Evolutionary conservation across 768 basidiomycete species (phyloP).

Genomic region (button mushroom (Agaricus bisporus)): DNA sequence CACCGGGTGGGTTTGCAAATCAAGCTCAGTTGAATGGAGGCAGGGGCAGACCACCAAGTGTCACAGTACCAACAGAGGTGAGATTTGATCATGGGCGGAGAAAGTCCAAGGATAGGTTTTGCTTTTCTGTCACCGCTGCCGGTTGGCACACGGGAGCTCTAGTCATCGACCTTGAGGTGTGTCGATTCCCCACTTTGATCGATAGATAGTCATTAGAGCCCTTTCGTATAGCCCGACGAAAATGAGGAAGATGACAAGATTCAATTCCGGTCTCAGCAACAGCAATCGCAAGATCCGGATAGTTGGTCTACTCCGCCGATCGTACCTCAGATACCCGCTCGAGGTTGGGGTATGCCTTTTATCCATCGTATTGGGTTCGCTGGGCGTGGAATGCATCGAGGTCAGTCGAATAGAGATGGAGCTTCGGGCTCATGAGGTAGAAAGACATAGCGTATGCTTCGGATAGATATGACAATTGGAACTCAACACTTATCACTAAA

Average conservation of each 20-base stretch:
- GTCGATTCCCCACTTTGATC: conserved; percentile 12
- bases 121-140: conserved; percentile 72
- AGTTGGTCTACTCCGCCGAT: conserved; percentile 20
- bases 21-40: conserved; percentile 26
- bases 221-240: conserved; percentile 22
- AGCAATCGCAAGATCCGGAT: not conserved
- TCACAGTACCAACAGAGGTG: conserved; percentile 62
- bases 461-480: not conserved
- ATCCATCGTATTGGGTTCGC: conserved; percentile 48
- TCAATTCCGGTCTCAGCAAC: conserved; percentile 7
- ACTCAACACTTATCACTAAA: not conserved
- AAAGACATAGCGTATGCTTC: not conserved
- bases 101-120: conserved; percentile 54
- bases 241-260: conserved; percentile 32
- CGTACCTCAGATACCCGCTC: conserved; percentile 14
- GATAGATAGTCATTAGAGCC: conserved; percentile 10
- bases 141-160: conserved; percentile 94
- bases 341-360: conserved; percentile 28
- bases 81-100: conserved; percentile 59
- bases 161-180: conserved; percentile 77
- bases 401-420: not conserved
- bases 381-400: conserved; percentile 35
- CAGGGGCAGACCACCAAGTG: conserved; percentile 32
- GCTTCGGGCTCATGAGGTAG: not conserved
- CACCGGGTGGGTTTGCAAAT: conserved; percentile 53